Evolutionary conservation across 2,329 filamentous ascomycete genomes (phyloP).

Genomic region (Hypoxylon sp.): DNA sequence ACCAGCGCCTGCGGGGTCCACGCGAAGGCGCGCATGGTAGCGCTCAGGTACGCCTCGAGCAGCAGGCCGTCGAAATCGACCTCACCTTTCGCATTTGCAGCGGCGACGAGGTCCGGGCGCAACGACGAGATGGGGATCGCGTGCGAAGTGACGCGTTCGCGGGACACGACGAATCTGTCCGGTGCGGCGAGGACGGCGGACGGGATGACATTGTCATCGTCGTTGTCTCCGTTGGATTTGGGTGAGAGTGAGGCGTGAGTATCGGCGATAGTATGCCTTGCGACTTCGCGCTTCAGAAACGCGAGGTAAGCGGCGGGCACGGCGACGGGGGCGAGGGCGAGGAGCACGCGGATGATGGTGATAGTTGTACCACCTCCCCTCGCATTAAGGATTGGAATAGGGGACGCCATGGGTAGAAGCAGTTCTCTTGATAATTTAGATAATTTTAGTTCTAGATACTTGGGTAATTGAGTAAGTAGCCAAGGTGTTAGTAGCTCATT

Average conservation of each 20-base stretch:
- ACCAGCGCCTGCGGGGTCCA: slow-evolving; percentile 44
- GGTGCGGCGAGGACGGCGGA: slow-evolving; percentile 12
- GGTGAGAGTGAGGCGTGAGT: slow-evolving; percentile 28
- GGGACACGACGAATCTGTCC: slow-evolving; percentile 33
- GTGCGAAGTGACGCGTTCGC: slow-evolving; percentile 41
- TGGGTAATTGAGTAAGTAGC: too few relatives aligned
- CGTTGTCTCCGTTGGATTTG: neutral
- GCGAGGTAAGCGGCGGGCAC: slow-evolving; percentile 35
- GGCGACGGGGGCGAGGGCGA: slow-evolving; percentile 34
- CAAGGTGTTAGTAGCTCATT: too few relatives aligned
- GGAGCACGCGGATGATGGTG: slow-evolving; percentile 14
- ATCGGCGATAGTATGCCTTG: slow-evolving; percentile 25
- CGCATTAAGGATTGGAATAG: neutral
- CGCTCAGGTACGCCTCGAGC: slow-evolving; percentile 37
- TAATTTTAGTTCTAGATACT: neutral
- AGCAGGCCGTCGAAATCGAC: slow-evolving; percentile 22
- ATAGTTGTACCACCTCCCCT: neutral
- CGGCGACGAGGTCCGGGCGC: slow-evolving; percentile 9
- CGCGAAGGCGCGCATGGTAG: slow-evolving; percentile 42
- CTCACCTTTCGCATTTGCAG: neutral
- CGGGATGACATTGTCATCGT: slow-evolving; percentile 19
- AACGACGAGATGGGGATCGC: slow-evolving; percentile 24
- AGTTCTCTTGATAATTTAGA: neutral
- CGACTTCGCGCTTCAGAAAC: slow-evolving; percentile 27
- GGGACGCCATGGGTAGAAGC: neutral